Conservation (phyloP, 805 yeast species). For the Metschnikowia arizonensis region DNA sequence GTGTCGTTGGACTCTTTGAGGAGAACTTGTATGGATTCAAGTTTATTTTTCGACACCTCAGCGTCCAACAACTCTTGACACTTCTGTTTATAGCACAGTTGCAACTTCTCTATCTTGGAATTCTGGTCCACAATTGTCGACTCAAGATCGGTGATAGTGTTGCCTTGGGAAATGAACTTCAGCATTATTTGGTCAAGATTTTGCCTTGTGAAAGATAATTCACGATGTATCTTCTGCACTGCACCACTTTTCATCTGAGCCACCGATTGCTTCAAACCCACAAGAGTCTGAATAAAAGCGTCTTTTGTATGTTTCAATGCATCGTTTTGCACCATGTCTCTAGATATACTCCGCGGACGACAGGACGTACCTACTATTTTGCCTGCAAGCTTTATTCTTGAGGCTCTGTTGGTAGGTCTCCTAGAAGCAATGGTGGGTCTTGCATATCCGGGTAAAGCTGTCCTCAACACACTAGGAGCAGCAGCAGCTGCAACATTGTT, state of each 20-base stretch:
- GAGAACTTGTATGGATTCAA: not conserved
- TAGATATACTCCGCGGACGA: not conserved
- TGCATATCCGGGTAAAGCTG: conserved; percentile 28
- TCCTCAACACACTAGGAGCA: not conserved
- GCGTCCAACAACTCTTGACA: not conserved
- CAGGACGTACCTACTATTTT: not conserved
- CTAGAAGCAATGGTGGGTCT: conserved; percentile 29
- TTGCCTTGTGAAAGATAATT: not conserved
- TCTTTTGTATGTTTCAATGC: not conserved
- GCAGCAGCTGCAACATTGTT: not conserved
- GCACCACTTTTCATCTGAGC: not conserved
- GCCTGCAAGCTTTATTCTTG: not conserved
- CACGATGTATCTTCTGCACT: not conserved
- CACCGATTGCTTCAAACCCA: not conserved
- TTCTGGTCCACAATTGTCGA: conserved; percentile 1
- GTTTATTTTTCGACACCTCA: not conserved
- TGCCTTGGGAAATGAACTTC: conserved; percentile 2
- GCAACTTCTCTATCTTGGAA: not conserved
- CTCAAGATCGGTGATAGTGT: conserved; percentile 1
- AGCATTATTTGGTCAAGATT: conserved; percentile 1
- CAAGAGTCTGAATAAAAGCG: not conserved
- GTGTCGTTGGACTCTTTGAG: not conserved
- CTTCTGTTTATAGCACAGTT: not conserved
- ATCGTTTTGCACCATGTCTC: not conserved
- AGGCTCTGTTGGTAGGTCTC: conserved; percentile 9